A percentile compares a stretch with the other conserved stretches of the same genome.
Conservation (phyloP, 345 rosid genomes). For the Hibiscus mutabilis region DNA sequence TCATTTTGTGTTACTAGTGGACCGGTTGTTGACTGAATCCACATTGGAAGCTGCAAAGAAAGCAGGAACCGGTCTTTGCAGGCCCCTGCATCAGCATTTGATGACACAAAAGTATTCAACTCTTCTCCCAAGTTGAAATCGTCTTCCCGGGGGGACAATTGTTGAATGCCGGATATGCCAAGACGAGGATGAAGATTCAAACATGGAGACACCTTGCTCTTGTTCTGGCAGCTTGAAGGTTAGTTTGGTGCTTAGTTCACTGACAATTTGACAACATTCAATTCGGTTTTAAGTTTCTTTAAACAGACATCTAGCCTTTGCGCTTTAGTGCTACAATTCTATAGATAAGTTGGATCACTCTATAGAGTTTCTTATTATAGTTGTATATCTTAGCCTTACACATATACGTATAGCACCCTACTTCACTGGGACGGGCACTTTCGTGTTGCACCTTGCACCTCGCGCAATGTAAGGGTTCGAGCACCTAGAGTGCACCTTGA, state of each 20-base stretch:
- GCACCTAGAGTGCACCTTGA: background rate
- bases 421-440: background rate
- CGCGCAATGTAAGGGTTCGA: background rate
- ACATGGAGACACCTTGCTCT: constrained; percentile 91
- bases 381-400: background rate
- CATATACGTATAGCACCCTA: background rate
- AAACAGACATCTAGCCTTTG: background rate
- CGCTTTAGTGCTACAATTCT: background rate
- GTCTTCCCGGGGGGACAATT: constrained; percentile 33
- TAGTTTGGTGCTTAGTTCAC: constrained; percentile 2
- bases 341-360: background rate
- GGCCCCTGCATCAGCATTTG: constrained; percentile 26
- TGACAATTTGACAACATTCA: background rate
- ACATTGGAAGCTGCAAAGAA: constrained; percentile 73
- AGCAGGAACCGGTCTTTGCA: constrained; percentile 51
- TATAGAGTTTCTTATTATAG: background rate
- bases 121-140: constrained; percentile 33
- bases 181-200: constrained; percentile 74
- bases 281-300: background rate
- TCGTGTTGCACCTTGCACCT: background rate
- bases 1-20: constrained; percentile 86
- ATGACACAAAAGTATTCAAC: constrained; percentile 24
- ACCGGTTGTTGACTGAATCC: constrained; percentile 78
- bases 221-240: constrained; percentile 96
- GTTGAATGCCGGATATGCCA: constrained; percentile 95